Conservation (phyloP, 2,329 filamentous ascomycete genomes). For the Chaetomiaceae sp. region DNA sequence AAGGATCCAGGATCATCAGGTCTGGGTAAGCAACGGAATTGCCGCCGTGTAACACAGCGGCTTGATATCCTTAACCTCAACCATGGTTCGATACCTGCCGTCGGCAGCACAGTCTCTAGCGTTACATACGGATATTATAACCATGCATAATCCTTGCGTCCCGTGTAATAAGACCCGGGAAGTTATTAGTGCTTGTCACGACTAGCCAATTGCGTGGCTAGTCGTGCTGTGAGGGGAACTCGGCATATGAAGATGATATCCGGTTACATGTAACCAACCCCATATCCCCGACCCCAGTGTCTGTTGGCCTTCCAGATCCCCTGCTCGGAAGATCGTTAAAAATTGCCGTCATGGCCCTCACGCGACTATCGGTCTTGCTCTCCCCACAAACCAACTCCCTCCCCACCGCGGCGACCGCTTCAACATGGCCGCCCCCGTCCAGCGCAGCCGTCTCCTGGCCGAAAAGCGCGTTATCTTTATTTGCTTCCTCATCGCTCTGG, state of each 20-base stretch:
- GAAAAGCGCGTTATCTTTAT: slow-evolving; percentile 35
- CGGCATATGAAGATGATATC: slow-evolving; percentile 2
- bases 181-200: background rate
- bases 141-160: background rate
- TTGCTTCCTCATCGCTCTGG: slow-evolving; percentile 36
- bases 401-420: background rate
- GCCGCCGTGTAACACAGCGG: too few relatives aligned
- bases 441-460: slow-evolving; percentile 8
- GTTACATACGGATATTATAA: slow-evolving; percentile 2
- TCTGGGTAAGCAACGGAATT: background rate
- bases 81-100: background rate
- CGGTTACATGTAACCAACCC: background rate
- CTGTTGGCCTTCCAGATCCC: background rate
- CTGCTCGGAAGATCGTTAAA: background rate
- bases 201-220: slow-evolving; percentile 1
- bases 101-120: background rate
- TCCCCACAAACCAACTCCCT: background rate
- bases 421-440: background rate
- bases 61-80: too few relatives aligned
- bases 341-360: background rate
- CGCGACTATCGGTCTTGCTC: background rate
- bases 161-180: background rate
- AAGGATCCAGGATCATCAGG: background rate
- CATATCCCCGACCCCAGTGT: background rate
- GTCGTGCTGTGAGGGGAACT: slow-evolving; percentile 3